Evolutionary conservation across 164 flowering plant species (phyloP).

Genomic region (Aristolochia californica): DNA sequence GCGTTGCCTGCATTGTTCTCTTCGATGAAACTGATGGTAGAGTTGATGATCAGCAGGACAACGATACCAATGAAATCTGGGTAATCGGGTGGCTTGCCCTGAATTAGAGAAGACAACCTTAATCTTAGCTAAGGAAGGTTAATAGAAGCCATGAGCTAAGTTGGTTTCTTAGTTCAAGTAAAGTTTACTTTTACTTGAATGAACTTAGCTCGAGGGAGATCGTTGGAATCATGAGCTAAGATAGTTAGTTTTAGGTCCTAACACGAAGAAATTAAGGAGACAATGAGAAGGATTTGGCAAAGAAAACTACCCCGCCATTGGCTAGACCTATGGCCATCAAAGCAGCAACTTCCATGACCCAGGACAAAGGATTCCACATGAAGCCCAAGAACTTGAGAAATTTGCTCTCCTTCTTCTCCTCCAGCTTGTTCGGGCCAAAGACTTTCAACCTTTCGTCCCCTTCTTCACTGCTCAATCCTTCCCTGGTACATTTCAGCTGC

Average conservation of each 20-base stretch:
- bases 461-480: conserved; percentile 15
- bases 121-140: too few relatives aligned
- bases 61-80: conserved; percentile 21
- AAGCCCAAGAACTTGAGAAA: conserved; percentile 23
- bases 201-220: too few relatives aligned
- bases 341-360: conserved; percentile 25
- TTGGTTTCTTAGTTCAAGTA: too few relatives aligned
- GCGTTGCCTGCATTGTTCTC: conserved; percentile 27
- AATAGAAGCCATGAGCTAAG: too few relatives aligned
- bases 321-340: conserved; percentile 21
- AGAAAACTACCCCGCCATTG: conserved; percentile 18
- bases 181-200: too few relatives aligned
- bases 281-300: too few relatives aligned
- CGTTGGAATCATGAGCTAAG: too few relatives aligned
- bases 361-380: conserved; percentile 26
- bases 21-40: conserved; percentile 23
- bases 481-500: conserved; percentile 20
- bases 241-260: too few relatives aligned
- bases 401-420: conserved; percentile 24
- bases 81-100: conserved; percentile 26
- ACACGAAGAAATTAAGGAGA: too few relatives aligned
- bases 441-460: conserved; percentile 17
- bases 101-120: not conserved
- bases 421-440: conserved; percentile 25
- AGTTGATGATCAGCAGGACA: conserved; percentile 21